A percentile compares a stretch with the other conserved stretches of the same genome.
Conservation (phyloP, 1,139 yeast genomes). For the Hemisphaericaspora subhashii region DNA sequence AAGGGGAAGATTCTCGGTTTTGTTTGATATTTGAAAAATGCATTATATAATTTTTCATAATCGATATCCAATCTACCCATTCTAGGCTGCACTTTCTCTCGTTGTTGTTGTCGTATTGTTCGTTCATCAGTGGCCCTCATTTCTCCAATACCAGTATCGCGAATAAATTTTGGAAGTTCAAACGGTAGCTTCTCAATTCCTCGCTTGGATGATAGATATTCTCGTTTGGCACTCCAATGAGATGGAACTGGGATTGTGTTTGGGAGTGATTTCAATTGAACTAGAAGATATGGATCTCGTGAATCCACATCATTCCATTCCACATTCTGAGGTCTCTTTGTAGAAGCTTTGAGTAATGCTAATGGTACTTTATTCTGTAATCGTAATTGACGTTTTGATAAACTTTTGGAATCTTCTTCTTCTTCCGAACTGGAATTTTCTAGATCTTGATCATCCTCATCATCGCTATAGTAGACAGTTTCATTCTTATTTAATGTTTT, state of each 20-base stretch:
- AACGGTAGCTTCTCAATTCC: conserved; percentile 76
- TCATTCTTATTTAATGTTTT: not conserved
- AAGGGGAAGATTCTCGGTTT: conserved; percentile 65
- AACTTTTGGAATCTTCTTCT: conserved; percentile 10
- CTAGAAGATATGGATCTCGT: conserved; percentile 67
- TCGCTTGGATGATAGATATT: conserved; percentile 69
- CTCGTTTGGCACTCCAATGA: conserved; percentile 84
- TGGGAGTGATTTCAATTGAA: conserved; percentile 62
- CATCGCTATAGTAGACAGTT: conserved; percentile 5
- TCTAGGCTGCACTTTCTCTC: conserved; percentile 89
- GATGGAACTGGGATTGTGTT: conserved; percentile 77
- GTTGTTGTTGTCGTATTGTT: conserved; percentile 69
- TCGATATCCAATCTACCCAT: conserved; percentile 87
- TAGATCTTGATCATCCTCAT: conserved; percentile 3
- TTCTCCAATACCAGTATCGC: conserved; percentile 82
- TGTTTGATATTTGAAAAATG: conserved; percentile 79
- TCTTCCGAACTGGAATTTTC: conserved; percentile 1
- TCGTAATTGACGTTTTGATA: conserved; percentile 46
- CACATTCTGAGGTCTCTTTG: conserved; percentile 66
- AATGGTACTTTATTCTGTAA: conserved; percentile 60
- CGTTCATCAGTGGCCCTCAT: conserved; percentile 64
- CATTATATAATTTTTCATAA: conserved; percentile 77
- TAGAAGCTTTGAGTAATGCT: conserved; percentile 62
- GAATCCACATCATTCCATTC: conserved; percentile 92
- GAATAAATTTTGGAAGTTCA: conserved; percentile 73